A percentile compares a stretch with the other conserved stretches of the same genome.
Conservation (phyloP, 495 filamentous ascomycete species). For the Hypoxylon lienhwacheense region DNA sequence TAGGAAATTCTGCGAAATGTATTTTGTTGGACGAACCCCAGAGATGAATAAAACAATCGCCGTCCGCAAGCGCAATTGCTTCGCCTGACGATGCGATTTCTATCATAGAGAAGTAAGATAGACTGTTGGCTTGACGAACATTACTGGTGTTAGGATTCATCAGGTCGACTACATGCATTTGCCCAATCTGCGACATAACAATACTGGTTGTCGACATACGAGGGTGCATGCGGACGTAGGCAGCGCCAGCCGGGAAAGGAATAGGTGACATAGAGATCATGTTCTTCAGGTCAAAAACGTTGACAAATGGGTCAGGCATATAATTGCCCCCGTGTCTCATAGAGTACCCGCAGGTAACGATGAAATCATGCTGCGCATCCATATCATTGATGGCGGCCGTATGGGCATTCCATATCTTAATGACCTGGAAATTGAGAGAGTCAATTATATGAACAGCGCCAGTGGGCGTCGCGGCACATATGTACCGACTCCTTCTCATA, state of each 20-base stretch:
- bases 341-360: conserved; percentile 94
- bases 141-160: conserved; percentile 91
- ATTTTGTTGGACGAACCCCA: conserved; percentile 93
- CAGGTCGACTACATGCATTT: conserved; percentile 91
- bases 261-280: conserved; percentile 82
- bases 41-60: conserved; percentile 75
- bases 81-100: conserved; percentile 91
- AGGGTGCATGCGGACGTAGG: conserved; percentile 93
- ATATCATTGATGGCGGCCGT: conserved; percentile 85
- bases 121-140: conserved; percentile 80
- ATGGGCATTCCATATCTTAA: conserved; percentile 89
- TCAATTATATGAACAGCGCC: conserved; percentile 87
- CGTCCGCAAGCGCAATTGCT: conserved; percentile 79
- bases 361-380: conserved; percentile 87
- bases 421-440: conserved; percentile 68
- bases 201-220: conserved; percentile 90
- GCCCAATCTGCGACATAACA: conserved; percentile 83
- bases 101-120: conserved; percentile 67
- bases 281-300: conserved; percentile 91
- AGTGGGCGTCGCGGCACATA: conserved; percentile 85
- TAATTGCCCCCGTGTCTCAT: conserved; percentile 58
- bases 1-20: conserved; percentile 82
- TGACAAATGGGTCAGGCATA: conserved; percentile 86
- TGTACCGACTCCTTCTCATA: conserved; percentile 86
- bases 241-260: conserved; percentile 87